Base-by-base conservation (phyloP, 176 grass and related monocot species). In the Musa schizocarpa region DNA sequence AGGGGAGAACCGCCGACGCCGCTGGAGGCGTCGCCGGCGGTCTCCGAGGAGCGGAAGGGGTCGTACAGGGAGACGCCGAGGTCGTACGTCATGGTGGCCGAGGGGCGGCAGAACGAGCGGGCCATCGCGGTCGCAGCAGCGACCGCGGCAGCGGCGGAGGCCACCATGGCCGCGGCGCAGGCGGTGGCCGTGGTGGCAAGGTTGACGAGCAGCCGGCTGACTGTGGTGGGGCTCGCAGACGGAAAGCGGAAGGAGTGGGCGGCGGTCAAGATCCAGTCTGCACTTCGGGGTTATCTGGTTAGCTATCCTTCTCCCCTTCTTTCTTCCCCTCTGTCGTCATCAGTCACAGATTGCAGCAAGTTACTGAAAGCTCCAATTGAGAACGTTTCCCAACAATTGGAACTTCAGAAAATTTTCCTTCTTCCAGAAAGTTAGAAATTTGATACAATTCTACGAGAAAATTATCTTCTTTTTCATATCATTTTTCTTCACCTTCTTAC, bases 261-360 rank as follows among this genome's bases (percentile, higher is more conserved):
- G 13, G 92, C 83, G 3, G 71, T 96, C 52, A 88, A 82, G 82
- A 92, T 96, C 76, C 92, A 96, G 77, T 83, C 89, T 14, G 73
- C 85, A 53, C 92, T 96, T 69, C 89, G 92, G 48, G 87, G 89
- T 16, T 96, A 96, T 74, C 75, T 96, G 89, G 92, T 96, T 24
- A 82, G 82, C 25, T 77, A 10, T 81, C 48, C 11, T 13, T 63
- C 69, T 50, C 66, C 0, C 3, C 20, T 78, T 16, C 48, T 78
- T 63, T 53, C 71, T 83, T 13, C 49, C 10, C 34, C 51, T 67
- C 80, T 74, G 6, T 19, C 17, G 3, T 8, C 8, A 14, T 62
- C 7, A 62, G 21, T n/a, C 34, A 43, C 34, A 43, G 34, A 43
- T 43, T 43, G 34, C 34, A 43, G 34, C 34, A 43, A 6, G 34